phyloP scores from a whole-genome alignment of 148 eudicot genomes.

The Salicornia ramosissima region DNA sequence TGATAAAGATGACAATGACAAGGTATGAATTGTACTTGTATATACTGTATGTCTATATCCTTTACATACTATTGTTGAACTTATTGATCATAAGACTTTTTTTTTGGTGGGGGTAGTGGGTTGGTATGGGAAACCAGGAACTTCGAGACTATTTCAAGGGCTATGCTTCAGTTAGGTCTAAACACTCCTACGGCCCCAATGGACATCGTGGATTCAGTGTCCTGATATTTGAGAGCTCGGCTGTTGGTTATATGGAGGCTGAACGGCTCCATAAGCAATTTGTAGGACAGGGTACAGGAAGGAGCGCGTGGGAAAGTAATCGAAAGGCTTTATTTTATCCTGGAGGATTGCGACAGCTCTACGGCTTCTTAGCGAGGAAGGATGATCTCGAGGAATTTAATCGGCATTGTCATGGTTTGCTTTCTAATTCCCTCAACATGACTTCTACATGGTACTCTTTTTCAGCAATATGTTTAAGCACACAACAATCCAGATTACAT shows the following conservation, averaged over 20 bases:
- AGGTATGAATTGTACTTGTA: conserved; percentile 39
- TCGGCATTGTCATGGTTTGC: conserved; percentile 49
- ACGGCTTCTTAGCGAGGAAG: conserved; percentile 64
- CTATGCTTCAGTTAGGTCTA: conserved; percentile 48
- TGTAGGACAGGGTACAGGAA: conserved; percentile 43
- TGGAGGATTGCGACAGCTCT: conserved; percentile 66
- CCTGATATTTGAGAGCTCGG: conserved; percentile 59
- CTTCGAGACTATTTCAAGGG: conserved; percentile 52
- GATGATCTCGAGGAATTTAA: conserved; percentile 59
- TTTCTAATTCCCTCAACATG: not conserved
- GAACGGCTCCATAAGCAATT: conserved; percentile 60
- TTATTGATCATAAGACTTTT: not conserved
- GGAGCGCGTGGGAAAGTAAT: conserved; percentile 49
- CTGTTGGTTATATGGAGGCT: conserved; percentile 62
- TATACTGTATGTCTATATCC: not conserved
- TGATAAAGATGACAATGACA: conserved; percentile 55
- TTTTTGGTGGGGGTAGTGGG: conserved; percentile 45
- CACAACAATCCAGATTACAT: not conserved
- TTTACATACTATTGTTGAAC: too few species aligned
- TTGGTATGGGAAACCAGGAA: conserved; percentile 85
- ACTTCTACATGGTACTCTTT: not conserved
- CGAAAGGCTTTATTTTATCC: conserved; percentile 31
- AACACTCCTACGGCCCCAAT: conserved; percentile 74
- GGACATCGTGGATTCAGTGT: conserved; percentile 78
- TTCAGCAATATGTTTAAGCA: not conserved